These are phyloP conservation scores for Tylopilus rubrobrunneus DNA, from an alignment of 768 basidiomycete genomes.

Conservation along the genomic window DNA sequence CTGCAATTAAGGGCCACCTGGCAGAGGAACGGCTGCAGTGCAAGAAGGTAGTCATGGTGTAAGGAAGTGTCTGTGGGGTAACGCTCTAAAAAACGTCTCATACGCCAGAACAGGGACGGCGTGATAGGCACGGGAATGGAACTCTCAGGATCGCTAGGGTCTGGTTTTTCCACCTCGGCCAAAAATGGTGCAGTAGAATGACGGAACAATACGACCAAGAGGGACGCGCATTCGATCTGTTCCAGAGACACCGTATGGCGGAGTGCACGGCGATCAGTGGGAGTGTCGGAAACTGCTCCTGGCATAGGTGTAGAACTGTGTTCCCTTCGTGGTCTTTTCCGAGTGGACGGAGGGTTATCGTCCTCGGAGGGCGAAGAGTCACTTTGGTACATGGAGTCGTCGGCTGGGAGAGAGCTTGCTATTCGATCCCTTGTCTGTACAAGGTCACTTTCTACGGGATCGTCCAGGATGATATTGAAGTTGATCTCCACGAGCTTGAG, in stretches of 20 bases:
- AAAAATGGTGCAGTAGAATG: constrained; percentile 59
- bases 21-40: constrained; percentile 64
- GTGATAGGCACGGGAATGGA: constrained; percentile 18
- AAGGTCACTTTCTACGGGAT: constrained; percentile 38
- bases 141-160: constrained; percentile 28
- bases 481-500: constrained; percentile 59
- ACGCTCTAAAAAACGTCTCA: constrained; percentile 57
- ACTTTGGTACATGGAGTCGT: constrained; percentile 32
- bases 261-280: constrained; percentile 20
- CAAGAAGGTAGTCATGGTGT: constrained; percentile 68
- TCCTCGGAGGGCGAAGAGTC: constrained; percentile 30
- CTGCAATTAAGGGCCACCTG: constrained; percentile 78
- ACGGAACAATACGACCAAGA: constrained; percentile 57
- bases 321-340: constrained; percentile 26
- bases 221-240: constrained; percentile 67
- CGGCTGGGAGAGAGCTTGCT: constrained; percentile 6
- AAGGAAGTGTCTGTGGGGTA: constrained; percentile 76
- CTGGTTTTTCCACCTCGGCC: constrained; percentile 30
- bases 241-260: constrained; percentile 43
- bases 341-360: constrained; percentile 32
- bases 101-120: constrained; percentile 53
- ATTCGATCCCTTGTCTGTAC: constrained; percentile 25
- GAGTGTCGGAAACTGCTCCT: constrained; percentile 14
- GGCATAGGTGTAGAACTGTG: constrained; percentile 21
- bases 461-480: constrained; percentile 76